A percentile compares a stretch with the other conserved stretches of the same genome.
These are phyloP conservation scores for Elasticomyces elasticus DNA, from an alignment of 495 filamentous ascomycete species.

Conservation along the genomic window DNA sequence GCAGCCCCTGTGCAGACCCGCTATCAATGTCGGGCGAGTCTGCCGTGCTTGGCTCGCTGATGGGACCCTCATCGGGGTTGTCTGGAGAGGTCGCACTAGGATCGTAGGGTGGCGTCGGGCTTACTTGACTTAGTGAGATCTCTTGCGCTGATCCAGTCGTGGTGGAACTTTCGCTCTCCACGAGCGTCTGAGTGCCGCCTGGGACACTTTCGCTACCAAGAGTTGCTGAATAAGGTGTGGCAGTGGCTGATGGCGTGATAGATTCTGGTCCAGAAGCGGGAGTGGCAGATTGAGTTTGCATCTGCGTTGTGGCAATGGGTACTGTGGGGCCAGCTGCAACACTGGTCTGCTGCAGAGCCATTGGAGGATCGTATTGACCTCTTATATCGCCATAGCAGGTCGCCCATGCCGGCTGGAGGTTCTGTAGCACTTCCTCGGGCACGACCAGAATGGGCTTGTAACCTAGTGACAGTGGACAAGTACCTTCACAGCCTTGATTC, in stretches of 20 bases:
- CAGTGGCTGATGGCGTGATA: background rate
- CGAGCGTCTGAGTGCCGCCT: too few relatives aligned
- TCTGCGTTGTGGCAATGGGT: too few relatives aligned
- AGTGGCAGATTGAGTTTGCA: background rate
- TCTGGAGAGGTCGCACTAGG: too few relatives aligned
- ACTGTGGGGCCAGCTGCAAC: background rate
- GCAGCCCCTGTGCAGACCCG: too few relatives aligned
- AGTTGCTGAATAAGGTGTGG: background rate
- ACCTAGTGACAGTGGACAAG: background rate
- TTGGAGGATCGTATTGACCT: background rate
- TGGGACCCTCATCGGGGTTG: too few relatives aligned
- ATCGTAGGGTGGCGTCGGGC: too few relatives aligned
- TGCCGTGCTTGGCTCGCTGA: too few relatives aligned
- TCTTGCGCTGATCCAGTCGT: too few relatives aligned
- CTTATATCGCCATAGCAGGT: background rate
- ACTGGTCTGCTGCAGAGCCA: background rate
- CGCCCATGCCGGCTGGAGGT: slow-evolving; percentile 6
- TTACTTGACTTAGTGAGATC: too few relatives aligned
- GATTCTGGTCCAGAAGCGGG: background rate
- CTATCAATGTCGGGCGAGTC: too few relatives aligned
- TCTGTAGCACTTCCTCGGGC: background rate
- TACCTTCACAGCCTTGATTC: background rate
- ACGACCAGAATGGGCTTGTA: slow-evolving; percentile 1
- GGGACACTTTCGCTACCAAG: too few relatives aligned
- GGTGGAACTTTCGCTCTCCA: too few relatives aligned